Conservation (phyloP, 2,329 filamentous ascomycete genomes). For the Fusarium guadeloupense region DNA sequence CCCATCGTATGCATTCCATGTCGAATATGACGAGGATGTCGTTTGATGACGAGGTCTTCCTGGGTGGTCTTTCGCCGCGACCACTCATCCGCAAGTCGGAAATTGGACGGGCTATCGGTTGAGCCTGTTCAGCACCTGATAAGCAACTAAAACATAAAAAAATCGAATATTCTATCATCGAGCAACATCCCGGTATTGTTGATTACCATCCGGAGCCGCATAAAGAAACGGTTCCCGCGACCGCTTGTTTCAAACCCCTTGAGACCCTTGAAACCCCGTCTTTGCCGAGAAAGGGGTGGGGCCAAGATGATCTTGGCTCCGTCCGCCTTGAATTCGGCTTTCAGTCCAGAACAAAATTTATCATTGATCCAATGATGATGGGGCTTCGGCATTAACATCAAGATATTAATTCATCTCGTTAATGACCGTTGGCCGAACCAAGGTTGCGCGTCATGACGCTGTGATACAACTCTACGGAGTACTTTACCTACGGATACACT, state of each 20-base stretch:
- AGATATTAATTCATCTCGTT: conserved; percentile 22
- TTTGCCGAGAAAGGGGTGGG: conserved; percentile 25
- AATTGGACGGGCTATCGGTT: conserved; percentile 66
- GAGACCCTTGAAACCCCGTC: conserved; percentile 21
- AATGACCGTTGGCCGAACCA: conserved; percentile 1
- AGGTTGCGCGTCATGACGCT: conserved; percentile 1
- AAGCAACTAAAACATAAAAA: conserved; percentile 16
- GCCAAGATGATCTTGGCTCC: conserved; percentile 32
- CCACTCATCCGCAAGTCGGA: conserved; percentile 57
- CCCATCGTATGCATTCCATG: conserved; percentile 47
- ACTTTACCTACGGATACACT: conserved; percentile 10
- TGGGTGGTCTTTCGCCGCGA: conserved; percentile 60
- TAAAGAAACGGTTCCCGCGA: conserved; percentile 29
- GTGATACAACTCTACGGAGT: background rate
- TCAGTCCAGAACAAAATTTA: conserved; percentile 6
- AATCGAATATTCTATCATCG: conserved; percentile 10
- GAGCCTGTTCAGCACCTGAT: conserved; percentile 37
- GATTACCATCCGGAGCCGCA: conserved; percentile 23
- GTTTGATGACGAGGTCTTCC: conserved; percentile 56
- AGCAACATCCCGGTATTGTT: conserved; percentile 16
- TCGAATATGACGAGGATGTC: conserved; percentile 56
- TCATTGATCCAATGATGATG: conserved; percentile 11
- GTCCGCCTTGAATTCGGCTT: conserved; percentile 12
- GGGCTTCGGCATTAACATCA: conserved; percentile 22
- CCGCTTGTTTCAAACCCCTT: conserved; percentile 38